Evolutionary conservation across 2,329 filamentous ascomycete genomes (phyloP).

Genomic region (Pseudogymnoascus sp.): DNA sequence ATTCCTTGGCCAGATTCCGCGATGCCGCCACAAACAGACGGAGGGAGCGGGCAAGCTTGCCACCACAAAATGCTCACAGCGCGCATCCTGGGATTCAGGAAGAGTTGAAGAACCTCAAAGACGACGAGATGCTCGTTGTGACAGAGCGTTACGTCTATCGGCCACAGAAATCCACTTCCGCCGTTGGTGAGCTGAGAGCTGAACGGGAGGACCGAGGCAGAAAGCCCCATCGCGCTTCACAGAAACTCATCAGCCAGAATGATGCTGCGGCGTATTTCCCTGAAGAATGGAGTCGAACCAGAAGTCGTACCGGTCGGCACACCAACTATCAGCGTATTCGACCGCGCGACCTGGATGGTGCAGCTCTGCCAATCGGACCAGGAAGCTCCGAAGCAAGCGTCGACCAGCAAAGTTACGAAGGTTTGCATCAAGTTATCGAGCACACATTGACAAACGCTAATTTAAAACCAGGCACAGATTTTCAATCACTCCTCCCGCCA

Average conservation of each 20-base stretch:
- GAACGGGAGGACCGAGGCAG: not conserved
- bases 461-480: not conserved
- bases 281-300: constrained; percentile 2
- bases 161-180: not conserved
- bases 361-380: not conserved
- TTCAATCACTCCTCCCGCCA: not conserved
- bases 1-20: not conserved
- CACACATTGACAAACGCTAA: not conserved
- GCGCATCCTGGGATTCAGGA: not conserved
- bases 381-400: not conserved
- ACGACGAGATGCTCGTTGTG: constrained; percentile 7
- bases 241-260: not conserved
- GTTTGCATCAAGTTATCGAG: not conserved
- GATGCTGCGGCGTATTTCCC: not conserved
- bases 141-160: constrained; percentile 10
- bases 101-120: not conserved
- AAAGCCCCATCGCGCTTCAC: not conserved
- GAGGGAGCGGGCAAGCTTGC: not conserved
- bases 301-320: not conserved
- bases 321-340: not conserved
- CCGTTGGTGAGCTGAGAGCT: not conserved
- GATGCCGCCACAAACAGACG: not conserved
- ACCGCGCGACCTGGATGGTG: not conserved
- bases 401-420: not conserved
- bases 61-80: not conserved